phyloP scores from a whole-genome alignment of 371 early-diverging fungal genomes.

The Mucor circinelloides region DNA sequence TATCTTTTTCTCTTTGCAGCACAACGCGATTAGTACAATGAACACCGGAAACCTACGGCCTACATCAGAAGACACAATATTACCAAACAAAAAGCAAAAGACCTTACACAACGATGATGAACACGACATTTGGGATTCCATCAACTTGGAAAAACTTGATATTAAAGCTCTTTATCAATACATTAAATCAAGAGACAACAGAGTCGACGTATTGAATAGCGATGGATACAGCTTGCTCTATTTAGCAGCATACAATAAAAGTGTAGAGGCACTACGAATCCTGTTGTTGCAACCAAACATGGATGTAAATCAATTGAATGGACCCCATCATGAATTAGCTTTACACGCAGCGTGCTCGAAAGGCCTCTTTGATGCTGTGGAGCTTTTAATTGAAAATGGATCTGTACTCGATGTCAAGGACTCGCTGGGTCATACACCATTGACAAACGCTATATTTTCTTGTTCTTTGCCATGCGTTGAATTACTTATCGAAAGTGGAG shows the following conservation, averaged over 20 bases:
- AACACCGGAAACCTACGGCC: neutral
- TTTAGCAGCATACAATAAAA: slow-evolving; percentile 45
- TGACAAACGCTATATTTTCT: slow-evolving; percentile 43
- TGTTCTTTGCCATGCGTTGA: slow-evolving; percentile 31
- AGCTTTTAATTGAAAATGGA: slow-evolving; percentile 48
- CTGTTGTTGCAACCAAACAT: slow-evolving; percentile 40
- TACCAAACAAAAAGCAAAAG: neutral
- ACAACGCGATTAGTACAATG: neutral
- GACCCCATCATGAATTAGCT: slow-evolving; percentile 46
- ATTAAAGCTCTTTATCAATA: slow-evolving; percentile 47
- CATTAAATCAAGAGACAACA: slow-evolving; percentile 33
- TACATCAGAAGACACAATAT: neutral
- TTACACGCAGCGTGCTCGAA: slow-evolving; percentile 44
- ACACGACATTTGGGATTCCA: slow-evolving; percentile 33
- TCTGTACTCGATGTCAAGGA: slow-evolving; percentile 59
- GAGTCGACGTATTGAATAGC: slow-evolving; percentile 18
- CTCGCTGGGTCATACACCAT: slow-evolving; percentile 67
- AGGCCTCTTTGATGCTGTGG: slow-evolving; percentile 41
- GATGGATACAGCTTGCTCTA: slow-evolving; percentile 48
- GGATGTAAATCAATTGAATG: slow-evolving; percentile 39
- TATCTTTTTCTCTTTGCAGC: no score
- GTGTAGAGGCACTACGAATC: slow-evolving; percentile 45
- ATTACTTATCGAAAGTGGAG: slow-evolving; percentile 30
- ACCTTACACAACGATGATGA: neutral
- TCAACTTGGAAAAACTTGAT: slow-evolving; percentile 33